A percentile compares a stretch with the other conserved stretches of the same genome.
phyloP scores from a whole-genome alignment of 1,284 basidiomycete species.

The Rhodotorula sp. region DNA sequence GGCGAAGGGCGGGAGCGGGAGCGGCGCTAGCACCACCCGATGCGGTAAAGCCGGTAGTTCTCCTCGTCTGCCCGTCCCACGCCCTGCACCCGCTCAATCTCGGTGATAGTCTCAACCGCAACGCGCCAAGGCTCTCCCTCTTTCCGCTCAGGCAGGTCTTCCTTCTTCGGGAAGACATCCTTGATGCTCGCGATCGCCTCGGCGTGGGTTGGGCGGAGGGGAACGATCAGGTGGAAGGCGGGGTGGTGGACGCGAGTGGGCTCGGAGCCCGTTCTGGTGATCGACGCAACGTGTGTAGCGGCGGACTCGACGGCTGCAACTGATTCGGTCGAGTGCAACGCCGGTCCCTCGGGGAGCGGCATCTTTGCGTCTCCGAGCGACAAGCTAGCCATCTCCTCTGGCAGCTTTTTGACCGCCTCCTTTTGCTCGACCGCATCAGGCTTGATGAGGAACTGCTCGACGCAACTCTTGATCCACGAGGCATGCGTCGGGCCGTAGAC shows the following conservation, averaged over 20 bases:
- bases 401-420: not conserved
- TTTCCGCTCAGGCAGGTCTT: constrained; percentile 9
- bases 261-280: not conserved
- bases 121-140: constrained; percentile 19
- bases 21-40: constrained; percentile 10
- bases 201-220: constrained; percentile 65
- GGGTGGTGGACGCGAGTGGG: not conserved
- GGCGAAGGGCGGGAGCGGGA: not conserved
- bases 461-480: constrained; percentile 64
- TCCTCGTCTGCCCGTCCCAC: constrained; percentile 38
- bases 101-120: constrained; percentile 23
- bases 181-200: constrained; percentile 64
- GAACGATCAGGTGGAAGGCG: constrained; percentile 70
- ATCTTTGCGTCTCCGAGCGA: constrained; percentile 9
- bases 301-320: constrained; percentile 6
- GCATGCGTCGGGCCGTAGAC: constrained; percentile 71
- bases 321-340: constrained; percentile 19
- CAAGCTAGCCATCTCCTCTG: constrained; percentile 11
- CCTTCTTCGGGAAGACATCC: constrained; percentile 56
- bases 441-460: constrained; percentile 58
- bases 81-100: constrained; percentile 33
- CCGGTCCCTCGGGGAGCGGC: constrained; percentile 13
- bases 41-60: constrained; percentile 13
- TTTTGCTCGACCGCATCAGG: constrained; percentile 44
- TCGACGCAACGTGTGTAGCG: constrained; percentile 3